Percentiles rank a stretch among this genome's conserved stretches.
Conservation (phyloP, 495 filamentous ascomycete genomes). For the Penicillium ucsense region DNA sequence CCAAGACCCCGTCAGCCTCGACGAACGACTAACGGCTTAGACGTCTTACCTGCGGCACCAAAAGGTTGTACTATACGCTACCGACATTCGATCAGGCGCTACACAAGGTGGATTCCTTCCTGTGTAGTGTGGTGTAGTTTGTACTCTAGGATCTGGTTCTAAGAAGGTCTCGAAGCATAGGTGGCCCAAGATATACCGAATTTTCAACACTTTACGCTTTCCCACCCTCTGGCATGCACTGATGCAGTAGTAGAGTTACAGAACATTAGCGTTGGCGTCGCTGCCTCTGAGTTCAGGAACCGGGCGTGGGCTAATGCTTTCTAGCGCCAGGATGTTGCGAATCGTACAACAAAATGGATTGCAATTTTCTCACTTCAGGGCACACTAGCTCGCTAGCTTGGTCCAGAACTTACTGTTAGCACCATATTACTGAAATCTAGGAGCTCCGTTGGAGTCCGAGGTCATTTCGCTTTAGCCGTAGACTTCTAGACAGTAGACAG, state of each 20-base stretch:
- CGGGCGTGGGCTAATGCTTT: background rate
- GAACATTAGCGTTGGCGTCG: constrained; percentile 7
- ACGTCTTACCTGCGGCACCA: background rate
- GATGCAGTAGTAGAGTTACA: constrained; percentile 19
- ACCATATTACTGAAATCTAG: no score
- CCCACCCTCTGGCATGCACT: constrained; percentile 6
- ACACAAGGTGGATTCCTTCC: background rate
- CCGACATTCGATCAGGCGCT: constrained; percentile 8
- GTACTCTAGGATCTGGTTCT: no score
- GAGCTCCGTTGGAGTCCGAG: no score
- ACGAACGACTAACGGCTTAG: no score
- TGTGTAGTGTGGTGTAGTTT: background rate
- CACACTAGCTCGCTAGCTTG: background rate
- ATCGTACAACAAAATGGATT: background rate
- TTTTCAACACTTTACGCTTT: background rate
- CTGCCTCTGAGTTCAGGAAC: constrained; percentile 5
- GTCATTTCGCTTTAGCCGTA: no score
- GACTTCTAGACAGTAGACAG: no score
- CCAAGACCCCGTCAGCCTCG: no score
- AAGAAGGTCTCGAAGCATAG: background rate
- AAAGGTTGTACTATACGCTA: constrained; percentile 4
- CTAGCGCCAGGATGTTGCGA: background rate
- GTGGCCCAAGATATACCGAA: constrained; percentile 14
- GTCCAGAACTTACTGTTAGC: no score
- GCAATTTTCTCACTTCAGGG: background rate